phyloP scores from a whole-genome alignment of 2,329 filamentous ascomycete genomes.

The Talaromyces sp. region DNA sequence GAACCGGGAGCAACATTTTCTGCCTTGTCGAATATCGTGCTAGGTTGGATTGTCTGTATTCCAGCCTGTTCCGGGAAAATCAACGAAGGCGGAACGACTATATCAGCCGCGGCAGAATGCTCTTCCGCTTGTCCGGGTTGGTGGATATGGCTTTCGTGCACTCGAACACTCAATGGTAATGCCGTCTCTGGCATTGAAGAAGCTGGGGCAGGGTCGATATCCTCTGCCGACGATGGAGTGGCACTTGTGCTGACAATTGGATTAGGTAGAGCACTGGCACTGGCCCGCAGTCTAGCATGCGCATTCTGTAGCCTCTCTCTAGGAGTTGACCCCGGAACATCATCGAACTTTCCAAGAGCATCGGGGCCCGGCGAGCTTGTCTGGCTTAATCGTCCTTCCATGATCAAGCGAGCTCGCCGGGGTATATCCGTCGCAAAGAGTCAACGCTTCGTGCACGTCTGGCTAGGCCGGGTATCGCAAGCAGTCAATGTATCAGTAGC shows the following conservation, averaged over 20 bases:
- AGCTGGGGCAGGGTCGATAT: constrained; percentile 32
- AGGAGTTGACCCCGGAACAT: constrained; percentile 24
- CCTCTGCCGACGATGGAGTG: constrained; percentile 39
- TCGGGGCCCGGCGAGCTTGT: constrained; percentile 16
- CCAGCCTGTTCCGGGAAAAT: constrained; percentile 17
- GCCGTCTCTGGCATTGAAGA: constrained; percentile 24
- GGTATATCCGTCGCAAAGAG: not conserved
- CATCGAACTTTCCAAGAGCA: constrained; percentile 21
- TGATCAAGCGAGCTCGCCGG: constrained; percentile 3
- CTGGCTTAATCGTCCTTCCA: constrained; percentile 19
- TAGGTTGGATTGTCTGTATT: constrained; percentile 34
- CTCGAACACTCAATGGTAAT: constrained; percentile 31
- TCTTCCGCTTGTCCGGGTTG: constrained; percentile 13
- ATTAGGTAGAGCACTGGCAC: constrained; percentile 13
- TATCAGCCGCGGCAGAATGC: constrained; percentile 18
- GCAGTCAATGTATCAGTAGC: not conserved
- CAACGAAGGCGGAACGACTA: constrained; percentile 23
- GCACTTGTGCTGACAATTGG: constrained; percentile 23
- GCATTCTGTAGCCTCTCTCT: constrained; percentile 27
- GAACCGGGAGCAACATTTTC: constrained; percentile 26
- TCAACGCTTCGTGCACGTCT: not conserved
- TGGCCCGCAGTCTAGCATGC: constrained; percentile 24
- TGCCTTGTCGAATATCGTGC: constrained; percentile 24
- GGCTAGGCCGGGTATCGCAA: not conserved
- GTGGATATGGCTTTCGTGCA: constrained; percentile 21